phyloP scores from a whole-genome alignment of 2,329 filamentous ascomycete species.

The Aspergillus sp. region DNA sequence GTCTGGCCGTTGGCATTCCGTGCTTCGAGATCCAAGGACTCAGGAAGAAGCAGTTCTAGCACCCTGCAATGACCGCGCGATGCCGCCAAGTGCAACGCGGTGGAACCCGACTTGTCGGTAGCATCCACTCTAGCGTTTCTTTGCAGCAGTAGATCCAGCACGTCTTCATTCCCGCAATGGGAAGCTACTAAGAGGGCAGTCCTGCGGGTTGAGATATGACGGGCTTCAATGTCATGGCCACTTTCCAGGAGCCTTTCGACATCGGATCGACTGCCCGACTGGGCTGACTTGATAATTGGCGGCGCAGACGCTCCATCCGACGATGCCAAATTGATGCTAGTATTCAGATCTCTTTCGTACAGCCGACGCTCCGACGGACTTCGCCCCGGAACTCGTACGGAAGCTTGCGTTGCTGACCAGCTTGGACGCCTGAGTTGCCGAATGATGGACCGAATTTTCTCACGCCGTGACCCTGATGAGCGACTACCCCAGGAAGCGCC shows the following conservation, averaged over 20 bases:
- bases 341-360: conserved; percentile 29
- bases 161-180: conserved; percentile 41
- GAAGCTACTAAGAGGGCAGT: conserved; percentile 43
- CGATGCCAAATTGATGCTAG: conserved; percentile 40
- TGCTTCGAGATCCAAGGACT: conserved; percentile 33
- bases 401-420: conserved; percentile 1
- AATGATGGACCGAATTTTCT: conserved; percentile 21
- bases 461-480: conserved; percentile 23
- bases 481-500: conserved; percentile 6
- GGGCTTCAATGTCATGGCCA: conserved; percentile 33
- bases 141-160: conserved; percentile 36
- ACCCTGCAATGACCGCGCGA: conserved; percentile 34
- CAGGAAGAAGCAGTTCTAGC: conserved; percentile 31
- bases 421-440: conserved; percentile 20
- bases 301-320: conserved; percentile 32
- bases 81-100: conserved; percentile 36
- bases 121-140: conserved; percentile 33
- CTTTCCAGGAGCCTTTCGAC: conserved; percentile 36
- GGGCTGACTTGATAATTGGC: conserved; percentile 39
- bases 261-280: conserved; percentile 37
- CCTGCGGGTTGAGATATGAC: conserved; percentile 34
- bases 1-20: conserved; percentile 36
- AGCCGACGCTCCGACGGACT: conserved; percentile 13
- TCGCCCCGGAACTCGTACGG: conserved; percentile 12
- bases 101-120: conserved; percentile 32